Evolutionary conservation across 805 yeast species (phyloP).

Genomic region (Pichia exigua): DNA sequence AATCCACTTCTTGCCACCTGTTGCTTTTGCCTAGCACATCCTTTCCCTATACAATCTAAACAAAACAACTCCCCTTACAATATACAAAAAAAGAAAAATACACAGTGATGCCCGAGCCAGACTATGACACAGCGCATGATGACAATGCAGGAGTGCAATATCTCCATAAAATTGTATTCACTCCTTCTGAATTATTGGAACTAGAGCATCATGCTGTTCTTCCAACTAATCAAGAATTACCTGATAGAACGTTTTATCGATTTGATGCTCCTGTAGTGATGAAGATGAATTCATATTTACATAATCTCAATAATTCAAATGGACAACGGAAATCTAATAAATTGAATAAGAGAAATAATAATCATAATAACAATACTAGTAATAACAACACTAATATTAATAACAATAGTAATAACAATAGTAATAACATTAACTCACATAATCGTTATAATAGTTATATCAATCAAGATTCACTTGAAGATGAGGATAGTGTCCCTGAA

Average conservation of each 20-base stretch:
- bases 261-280: slow-evolving; percentile 12
- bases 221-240: slow-evolving; percentile 15
- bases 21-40: background rate
- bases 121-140: background rate
- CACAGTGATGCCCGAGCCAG: background rate
- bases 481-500: slow-evolving; percentile 18
- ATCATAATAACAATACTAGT: background rate
- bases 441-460: background rate
- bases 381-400: background rate
- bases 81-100: background rate
- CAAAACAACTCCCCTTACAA: background rate
- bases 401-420: background rate
- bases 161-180: slow-evolving; percentile 7
- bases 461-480: background rate
- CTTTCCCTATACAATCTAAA: no score
- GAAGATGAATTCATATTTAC: slow-evolving; percentile 3
- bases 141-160: background rate
- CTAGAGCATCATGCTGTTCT: slow-evolving; percentile 12
- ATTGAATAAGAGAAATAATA: background rate
- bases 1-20: background rate
- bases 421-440: background rate
- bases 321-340: background rate
- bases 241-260: slow-evolving; percentile 20
- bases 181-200: slow-evolving; percentile 14
- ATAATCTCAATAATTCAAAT: background rate